Base-by-base conservation (phyloP, 345 rosid species). In the Reutealis trisperma region DNA sequence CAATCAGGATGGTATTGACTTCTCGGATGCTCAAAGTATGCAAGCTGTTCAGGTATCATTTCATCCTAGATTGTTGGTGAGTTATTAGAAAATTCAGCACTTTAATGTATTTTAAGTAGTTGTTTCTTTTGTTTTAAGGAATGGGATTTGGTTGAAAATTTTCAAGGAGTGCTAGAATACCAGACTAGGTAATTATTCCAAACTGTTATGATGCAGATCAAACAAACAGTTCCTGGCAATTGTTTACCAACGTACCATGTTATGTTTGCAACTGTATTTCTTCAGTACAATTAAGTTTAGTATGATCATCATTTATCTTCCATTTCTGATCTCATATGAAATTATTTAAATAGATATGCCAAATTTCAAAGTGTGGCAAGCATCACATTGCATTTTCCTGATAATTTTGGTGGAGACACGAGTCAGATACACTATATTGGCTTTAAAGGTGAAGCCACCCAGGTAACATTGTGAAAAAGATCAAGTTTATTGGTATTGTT, bases 311-410 rank as follows among this genome's bases (percentile, higher is more conserved):
- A 12, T 15, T 71, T 69, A 54, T 65, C n/a, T 58, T 74, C 70
- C 52, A 15, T 18, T 76, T 77, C 47, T 76, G 9, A 72, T 77
- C 64, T 16, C 25, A 7, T 68, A 22, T 75, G 13, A 63, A 52
- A 67, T 11, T 54, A 45, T 77, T 42, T 75, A 4, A 57, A 80
- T 76, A 96, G 99, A 82, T 96, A 89, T 81, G 89, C 98, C 55
- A 92, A 91, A 74, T 93, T 96, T 84, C 99, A 93, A 82, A 86
- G 94, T 77, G 95, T 92, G 63, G 93, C 88, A 45, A 96, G 83
- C 73, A 93, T 96, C 77, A 93, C 99, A n/a, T 80, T 96, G 86
- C 97, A 93, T 85, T 92, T 96, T 84, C 96, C 99, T n/a, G 96
- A 87, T 55, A 93, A 88, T 74, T 93, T 91, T 86, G 95, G 94